Evolutionary conservation across 106 monocot genomes (phyloP), one percentile per base, ranked within the genome.

Genomic region (Acorus gramineus): DNA sequence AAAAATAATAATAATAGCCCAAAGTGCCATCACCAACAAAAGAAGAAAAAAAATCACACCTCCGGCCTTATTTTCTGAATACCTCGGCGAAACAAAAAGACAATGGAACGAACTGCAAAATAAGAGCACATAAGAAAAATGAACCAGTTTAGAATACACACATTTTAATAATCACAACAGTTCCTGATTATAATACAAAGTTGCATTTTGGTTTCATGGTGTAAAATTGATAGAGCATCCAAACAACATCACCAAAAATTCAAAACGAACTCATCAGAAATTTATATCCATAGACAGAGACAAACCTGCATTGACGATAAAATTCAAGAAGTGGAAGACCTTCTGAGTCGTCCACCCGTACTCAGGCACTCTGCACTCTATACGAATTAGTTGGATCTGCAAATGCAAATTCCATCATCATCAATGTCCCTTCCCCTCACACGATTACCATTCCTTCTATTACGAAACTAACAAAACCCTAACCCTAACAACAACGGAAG

Each of bases 271-370:
- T 44, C 6, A 51, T 52, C 45, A 54, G 8, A 3, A 68, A 46
- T 59, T 7, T 44, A 5, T 9, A 61, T 28, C 28, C 28, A 28
- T 28, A 45, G 11, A 11, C 43, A 59, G 67, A 68, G 43, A 54
- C 83, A 47, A 42, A 96, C 95, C 69, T 56, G 80, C 86, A 67
- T 87, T 90, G 45, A 96, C 90, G 8, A 96, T n/a, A 57, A 87
- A 96, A 67, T 87, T 96, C 59, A 96, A 71, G 42, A 96, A 77
- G 69, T 96, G 90, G 60, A 96, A 96, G 53, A 96, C 96, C 70
- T 96, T 96, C 68, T 96, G 96, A 44, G 90, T 96, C 6, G 96
- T 96, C 96, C 96, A 96, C 8, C 96, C 96, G 68, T 87, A 96
- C 62, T 96, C 96, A 1, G 96, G 96, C 9, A 96, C 96, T 79